A percentile compares a stretch with the other conserved stretches of the same genome.
These are phyloP conservation scores for Kalmusia sp. DNA, from an alignment of 2,329 filamentous ascomycete genomes.

Conservation along the genomic window DNA sequence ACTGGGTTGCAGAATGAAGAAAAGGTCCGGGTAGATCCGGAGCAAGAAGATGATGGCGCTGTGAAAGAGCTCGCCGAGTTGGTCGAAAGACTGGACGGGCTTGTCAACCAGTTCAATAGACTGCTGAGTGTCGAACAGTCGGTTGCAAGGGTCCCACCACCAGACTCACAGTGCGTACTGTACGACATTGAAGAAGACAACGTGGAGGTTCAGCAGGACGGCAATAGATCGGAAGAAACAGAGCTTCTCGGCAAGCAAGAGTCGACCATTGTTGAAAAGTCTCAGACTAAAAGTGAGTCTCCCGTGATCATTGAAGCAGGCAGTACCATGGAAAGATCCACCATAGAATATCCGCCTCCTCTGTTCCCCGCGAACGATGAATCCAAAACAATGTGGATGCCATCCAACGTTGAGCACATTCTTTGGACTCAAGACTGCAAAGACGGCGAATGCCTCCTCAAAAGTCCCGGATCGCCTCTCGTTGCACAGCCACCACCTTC, in stretches of 20 bases:
- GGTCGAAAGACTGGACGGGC: neutral
- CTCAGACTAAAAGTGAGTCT: too few species aligned
- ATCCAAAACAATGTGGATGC: neutral
- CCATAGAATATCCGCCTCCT: neutral
- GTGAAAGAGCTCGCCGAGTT: neutral
- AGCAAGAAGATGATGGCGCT: neutral
- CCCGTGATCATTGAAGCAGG: neutral
- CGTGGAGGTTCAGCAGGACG: neutral
- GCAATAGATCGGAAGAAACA: neutral
- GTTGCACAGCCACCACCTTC: neutral
- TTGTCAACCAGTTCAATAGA: neutral
- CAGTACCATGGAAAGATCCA: too few species aligned
- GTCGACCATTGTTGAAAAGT: too few species aligned
- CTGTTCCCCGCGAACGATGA: neutral
- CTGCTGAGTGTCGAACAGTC: neutral
- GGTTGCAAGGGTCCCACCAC: neutral
- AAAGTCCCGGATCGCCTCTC: neutral
- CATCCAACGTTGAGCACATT: neutral
- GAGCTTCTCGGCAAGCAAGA: neutral
- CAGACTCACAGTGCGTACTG: neutral
- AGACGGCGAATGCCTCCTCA: neutral
- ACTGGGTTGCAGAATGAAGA: too few species aligned
- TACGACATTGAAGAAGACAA: neutral
- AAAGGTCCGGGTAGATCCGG: neutral
- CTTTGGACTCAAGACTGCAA: constrained; percentile 8